These are phyloP conservation scores for Juglanconis sp. DNA, from an alignment of 2,329 filamentous ascomycete genomes.

Conservation along the genomic window DNA sequence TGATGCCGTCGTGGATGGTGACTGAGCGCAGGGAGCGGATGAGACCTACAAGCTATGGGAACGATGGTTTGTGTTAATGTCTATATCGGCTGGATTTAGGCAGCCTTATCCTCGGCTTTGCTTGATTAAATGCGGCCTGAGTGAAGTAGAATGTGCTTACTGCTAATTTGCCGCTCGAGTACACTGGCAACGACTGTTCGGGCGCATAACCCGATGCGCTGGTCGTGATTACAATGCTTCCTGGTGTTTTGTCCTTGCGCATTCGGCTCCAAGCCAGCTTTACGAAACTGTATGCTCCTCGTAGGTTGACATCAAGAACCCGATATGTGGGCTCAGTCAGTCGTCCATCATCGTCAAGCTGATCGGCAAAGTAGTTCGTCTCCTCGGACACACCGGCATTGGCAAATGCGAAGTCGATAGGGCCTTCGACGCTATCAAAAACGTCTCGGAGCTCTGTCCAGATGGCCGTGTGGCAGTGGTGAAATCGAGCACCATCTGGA, in stretches of 20 bases:
- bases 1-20: slow-evolving; percentile 25
- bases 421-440: slow-evolving; percentile 22
- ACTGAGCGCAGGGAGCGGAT: slow-evolving; percentile 30
- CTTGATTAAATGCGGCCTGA: no score
- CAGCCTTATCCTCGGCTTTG: no score
- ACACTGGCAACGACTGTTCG: slow-evolving; percentile 34
- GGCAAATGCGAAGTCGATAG: slow-evolving; percentile 23
- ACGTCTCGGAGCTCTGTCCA: slow-evolving; percentile 24
- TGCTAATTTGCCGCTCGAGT: slow-evolving; percentile 21
- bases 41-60: slow-evolving; percentile 1
- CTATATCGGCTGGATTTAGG: no score
- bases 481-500: slow-evolving; percentile 18
- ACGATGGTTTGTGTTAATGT: no score
- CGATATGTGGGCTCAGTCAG: slow-evolving; percentile 27
- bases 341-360: slow-evolving; percentile 25
- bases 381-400: slow-evolving; percentile 28
- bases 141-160: slow-evolving; percentile 22
- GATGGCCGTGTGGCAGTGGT: slow-evolving; percentile 25
- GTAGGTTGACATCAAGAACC: slow-evolving; percentile 33
- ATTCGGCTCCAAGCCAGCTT: slow-evolving; percentile 30
- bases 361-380: slow-evolving; percentile 29
- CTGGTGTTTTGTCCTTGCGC: slow-evolving; percentile 19
- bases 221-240: slow-evolving; percentile 34
- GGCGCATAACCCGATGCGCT: slow-evolving; percentile 34
- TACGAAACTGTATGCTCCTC: slow-evolving; percentile 27